phyloP scores from a whole-genome alignment of 1,284 basidiomycete genomes.

The Cutaneotrichosporon sp. region DNA sequence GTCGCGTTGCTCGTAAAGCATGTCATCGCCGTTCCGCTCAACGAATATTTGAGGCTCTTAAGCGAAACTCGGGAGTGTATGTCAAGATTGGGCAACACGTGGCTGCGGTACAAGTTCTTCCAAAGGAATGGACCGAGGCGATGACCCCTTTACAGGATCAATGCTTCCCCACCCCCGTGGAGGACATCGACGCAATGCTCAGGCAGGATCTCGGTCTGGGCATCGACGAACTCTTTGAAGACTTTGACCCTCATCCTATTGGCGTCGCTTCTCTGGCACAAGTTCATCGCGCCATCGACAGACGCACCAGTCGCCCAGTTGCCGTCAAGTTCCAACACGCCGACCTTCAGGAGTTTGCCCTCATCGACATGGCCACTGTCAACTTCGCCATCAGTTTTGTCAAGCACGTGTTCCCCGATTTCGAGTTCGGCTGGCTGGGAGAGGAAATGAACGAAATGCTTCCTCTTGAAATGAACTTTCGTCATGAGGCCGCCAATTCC shows the following conservation, averaged over 20 bases:
- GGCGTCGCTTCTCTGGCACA: constrained; percentile 92
- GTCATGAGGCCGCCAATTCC: constrained; percentile 85
- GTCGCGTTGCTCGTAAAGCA: constrained; percentile 59
- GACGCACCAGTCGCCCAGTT: constrained; percentile 66
- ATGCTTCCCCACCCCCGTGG: constrained; percentile 43
- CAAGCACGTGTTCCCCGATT: constrained; percentile 65
- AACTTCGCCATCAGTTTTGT: constrained; percentile 65
- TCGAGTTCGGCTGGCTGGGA: constrained; percentile 87
- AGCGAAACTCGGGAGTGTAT: constrained; percentile 68
- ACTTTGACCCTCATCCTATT: constrained; percentile 84
- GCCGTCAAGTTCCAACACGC: constrained; percentile 98
- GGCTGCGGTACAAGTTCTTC: constrained; percentile 62
- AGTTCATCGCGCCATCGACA: constrained; percentile 79
- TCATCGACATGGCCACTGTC: constrained; percentile 62
- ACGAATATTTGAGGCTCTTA: constrained; percentile 69
- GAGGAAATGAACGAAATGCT: constrained; percentile 90
- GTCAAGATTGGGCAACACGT: constrained; percentile 73
- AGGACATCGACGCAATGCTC: constrained; percentile 45
- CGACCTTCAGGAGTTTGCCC: constrained; percentile 84
- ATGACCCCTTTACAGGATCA: constrained; percentile 76
- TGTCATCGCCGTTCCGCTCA: constrained; percentile 77
- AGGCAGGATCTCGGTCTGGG: constrained; percentile 37
- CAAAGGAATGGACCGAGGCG: constrained; percentile 62
- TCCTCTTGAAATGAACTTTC: constrained; percentile 77
- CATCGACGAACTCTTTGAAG: constrained; percentile 55